A percentile compares a stretch with the other conserved stretches of the same genome.
These are phyloP conservation scores for Kuraishia borneana DNA, from an alignment of 805 yeast species.

Conservation along the genomic window DNA sequence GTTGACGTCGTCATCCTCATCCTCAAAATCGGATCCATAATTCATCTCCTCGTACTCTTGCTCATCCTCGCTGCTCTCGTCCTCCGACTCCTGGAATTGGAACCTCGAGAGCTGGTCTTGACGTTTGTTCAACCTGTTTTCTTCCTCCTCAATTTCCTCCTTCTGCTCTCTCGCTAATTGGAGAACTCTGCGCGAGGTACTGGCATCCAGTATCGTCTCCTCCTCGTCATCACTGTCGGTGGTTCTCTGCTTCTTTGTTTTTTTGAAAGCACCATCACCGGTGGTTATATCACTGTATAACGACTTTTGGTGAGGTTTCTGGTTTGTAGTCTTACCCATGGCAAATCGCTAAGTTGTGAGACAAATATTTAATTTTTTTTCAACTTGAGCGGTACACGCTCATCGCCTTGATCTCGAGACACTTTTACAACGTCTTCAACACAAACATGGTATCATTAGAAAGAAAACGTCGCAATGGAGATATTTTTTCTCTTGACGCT, in stretches of 20 bases:
- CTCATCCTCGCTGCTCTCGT: constrained; percentile 22
- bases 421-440: not conserved
- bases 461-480: constrained; percentile 13
- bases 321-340: constrained; percentile 59
- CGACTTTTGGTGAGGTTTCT: constrained; percentile 70
- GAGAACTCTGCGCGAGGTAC: constrained; percentile 72
- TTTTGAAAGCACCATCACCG: constrained; percentile 58
- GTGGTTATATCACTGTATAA: constrained; percentile 69
- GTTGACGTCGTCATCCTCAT: constrained; percentile 50
- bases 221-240: constrained; percentile 30
- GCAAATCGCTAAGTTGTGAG: constrained; percentile 1
- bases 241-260: constrained; percentile 16
- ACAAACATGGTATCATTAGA: constrained; percentile 30
- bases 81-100: constrained; percentile 14
- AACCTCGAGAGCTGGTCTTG: constrained; percentile 16
- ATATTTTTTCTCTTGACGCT: constrained; percentile 11
- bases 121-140: constrained; percentile 17
- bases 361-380: constrained; percentile 1
- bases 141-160: constrained; percentile 75
- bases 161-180: constrained; percentile 90
- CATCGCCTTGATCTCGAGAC: not conserved
- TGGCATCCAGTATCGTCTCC: constrained; percentile 68
- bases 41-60: constrained; percentile 18
- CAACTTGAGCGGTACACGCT: not conserved
- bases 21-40: constrained; percentile 24